Evolutionary conservation across 2,329 filamentous ascomycete species (phyloP).

Genomic region (Clonostachys solani): DNA sequence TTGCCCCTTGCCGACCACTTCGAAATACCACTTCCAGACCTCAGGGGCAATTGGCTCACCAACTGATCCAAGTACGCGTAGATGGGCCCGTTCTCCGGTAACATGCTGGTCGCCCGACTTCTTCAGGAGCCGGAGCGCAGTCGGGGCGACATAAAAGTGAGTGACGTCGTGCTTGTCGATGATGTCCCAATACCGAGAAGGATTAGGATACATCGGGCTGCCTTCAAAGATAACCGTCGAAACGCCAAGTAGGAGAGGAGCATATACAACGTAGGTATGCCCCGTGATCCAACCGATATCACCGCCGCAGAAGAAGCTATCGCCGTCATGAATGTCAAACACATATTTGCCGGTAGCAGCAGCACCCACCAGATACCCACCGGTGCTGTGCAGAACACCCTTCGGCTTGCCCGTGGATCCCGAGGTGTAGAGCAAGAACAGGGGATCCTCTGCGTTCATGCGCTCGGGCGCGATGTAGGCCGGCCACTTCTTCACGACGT

Average conservation of each 20-base stretch:
- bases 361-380: conserved; percentile 88
- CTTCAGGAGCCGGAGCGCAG: conserved; percentile 88
- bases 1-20: conserved; percentile 88
- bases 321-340: conserved; percentile 93
- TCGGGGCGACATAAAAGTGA: conserved; percentile 97
- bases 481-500: conserved; percentile 96
- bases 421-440: conserved; percentile 97
- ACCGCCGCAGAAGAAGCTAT: conserved; percentile 95
- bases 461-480: conserved; percentile 84
- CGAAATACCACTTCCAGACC: conserved; percentile 99
- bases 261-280: conserved; percentile 97
- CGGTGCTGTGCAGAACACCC: conserved; percentile 97
- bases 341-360: conserved; percentile 96
- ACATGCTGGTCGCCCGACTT: conserved; percentile 92
- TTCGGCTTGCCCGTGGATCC: conserved; percentile 98
- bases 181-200: conserved; percentile 98
- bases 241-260: conserved; percentile 86
- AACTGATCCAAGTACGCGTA: conserved; percentile 91
- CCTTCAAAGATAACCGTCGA: conserved; percentile 97
- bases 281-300: conserved; percentile 99
- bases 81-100: conserved; percentile 74
- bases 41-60: conserved; percentile 97
- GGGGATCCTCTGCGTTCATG: conserved; percentile 90
- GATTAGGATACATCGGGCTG: conserved; percentile 94
- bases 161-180: conserved; percentile 93